phyloP scores from a whole-genome alignment of 495 filamentous ascomycete species.

The Neurospora sp. region DNA sequence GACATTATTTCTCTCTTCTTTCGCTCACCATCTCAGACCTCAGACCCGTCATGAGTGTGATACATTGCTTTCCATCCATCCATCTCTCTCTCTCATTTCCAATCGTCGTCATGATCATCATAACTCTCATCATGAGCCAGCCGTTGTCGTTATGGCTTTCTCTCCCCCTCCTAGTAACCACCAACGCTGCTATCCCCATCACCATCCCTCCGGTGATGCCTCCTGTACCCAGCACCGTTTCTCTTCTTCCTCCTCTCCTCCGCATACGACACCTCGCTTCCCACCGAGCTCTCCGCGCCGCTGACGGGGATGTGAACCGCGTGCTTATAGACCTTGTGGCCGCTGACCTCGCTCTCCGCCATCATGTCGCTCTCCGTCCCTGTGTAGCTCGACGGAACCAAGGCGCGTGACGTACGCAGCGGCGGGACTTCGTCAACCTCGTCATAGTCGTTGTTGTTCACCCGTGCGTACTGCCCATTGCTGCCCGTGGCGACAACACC shows the following conservation, averaged over 20 bases:
- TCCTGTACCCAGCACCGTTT: slow-evolving; percentile 16
- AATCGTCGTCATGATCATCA: neutral
- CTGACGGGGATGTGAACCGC: slow-evolving; percentile 61
- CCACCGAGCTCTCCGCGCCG: slow-evolving; percentile 4
- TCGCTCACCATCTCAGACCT: neutral
- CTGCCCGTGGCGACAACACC: slow-evolving; percentile 5
- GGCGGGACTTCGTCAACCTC: slow-evolving; percentile 8
- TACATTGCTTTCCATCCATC: neutral
- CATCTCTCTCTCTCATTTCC: neutral
- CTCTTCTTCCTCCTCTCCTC: slow-evolving; percentile 28
- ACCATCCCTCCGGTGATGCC: neutral
- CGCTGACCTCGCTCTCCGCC: slow-evolving; percentile 46
- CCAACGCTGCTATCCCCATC: slow-evolving; percentile 2
- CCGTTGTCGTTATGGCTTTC: neutral
- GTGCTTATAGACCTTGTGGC: slow-evolving; percentile 75
- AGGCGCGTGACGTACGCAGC: slow-evolving; percentile 31
- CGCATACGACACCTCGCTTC: slow-evolving; percentile 21
- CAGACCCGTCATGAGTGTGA: neutral
- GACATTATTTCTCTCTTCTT: neutral
- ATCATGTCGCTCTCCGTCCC: slow-evolving; percentile 41
- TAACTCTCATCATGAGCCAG: neutral
- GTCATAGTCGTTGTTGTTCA: neutral
- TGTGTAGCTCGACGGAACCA: slow-evolving; percentile 15
- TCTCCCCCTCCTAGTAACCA: neutral
- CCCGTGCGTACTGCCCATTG: neutral